Evolutionary conservation across 2,329 filamentous ascomycete genomes (phyloP).

Genomic region (Penicillium sclerotigenum): DNA sequence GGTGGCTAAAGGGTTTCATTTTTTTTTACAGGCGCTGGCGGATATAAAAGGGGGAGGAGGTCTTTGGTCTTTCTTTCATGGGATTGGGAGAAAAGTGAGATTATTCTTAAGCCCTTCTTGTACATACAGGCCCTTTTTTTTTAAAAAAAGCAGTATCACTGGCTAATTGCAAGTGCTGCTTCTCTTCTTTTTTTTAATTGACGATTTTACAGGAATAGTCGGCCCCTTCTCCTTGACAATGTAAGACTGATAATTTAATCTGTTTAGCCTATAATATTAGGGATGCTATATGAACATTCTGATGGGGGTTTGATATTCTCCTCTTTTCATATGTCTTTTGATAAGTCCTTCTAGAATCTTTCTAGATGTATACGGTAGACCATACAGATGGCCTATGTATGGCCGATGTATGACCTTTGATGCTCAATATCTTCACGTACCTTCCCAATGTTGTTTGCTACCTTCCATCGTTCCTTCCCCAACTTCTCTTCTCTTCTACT

Average conservation of each 20-base stretch:
- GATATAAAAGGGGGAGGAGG: conserved; percentile 16
- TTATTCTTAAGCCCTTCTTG: conserved; percentile 25
- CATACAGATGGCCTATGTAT: too few species aligned
- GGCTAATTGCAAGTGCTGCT: conserved; percentile 6
- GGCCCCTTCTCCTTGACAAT: too few species aligned
- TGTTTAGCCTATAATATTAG: too few species aligned
- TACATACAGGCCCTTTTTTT: conserved; percentile 28
- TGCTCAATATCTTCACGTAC: conserved; percentile 1
- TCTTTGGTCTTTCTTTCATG: conserved; percentile 15
- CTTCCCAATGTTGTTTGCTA: conserved; percentile 4
- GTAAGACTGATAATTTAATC: too few species aligned
- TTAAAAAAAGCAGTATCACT: conserved; percentile 10
- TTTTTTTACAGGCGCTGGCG: conserved; percentile 21
- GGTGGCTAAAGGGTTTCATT: conserved; percentile 22
- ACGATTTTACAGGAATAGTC: neutral
- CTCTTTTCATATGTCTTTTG: too few species aligned
- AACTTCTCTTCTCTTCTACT: conserved; percentile 3
- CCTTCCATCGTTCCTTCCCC: neutral
- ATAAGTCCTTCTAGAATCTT: too few species aligned
- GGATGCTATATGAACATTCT: too few species aligned
- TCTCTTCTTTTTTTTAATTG: conserved; percentile 7
- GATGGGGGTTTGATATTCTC: too few species aligned
- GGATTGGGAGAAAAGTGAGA: conserved; percentile 15
- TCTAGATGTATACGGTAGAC: too few species aligned
- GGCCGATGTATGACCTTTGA: too few species aligned